Base-by-base conservation (phyloP, 176 grass and related monocot genomes). In the Ensete glaucum region DNA sequence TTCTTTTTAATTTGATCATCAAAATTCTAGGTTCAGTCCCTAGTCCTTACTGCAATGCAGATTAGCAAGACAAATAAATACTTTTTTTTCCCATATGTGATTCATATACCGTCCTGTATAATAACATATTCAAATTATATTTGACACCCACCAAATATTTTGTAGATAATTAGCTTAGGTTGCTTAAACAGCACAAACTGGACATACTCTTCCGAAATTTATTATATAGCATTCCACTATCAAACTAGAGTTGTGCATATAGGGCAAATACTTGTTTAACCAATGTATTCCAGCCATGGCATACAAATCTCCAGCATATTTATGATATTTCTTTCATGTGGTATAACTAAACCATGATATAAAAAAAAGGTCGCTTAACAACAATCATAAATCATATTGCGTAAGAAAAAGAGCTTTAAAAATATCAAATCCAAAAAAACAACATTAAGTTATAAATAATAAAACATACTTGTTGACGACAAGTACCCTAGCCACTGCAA, bases 401-500 rank as follows among this genome's bases (percentile, higher is more conserved):
- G 5, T 43, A 43, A 43, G n/a, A 49, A 59, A 60, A 19, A 60
- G 26, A 76, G 19, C 34, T 50, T 16, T 22, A 53, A 69, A 17
- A 55, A 68, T 17, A 67, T 69, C 51, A 68, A 57, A 68, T 54
- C 8, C 24, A 6, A 34, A 54, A 29, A 6, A 67, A 22, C 12
- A 66, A 19, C 9, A 11, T 26, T 52, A 84, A 53, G 20, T 25
- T 59, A 17, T 79, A 23, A 54, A 29, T 19, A 79, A 16, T 75
- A 27, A 43, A 52, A 80, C 83, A 70, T 85, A 93, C 94, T 83
- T 87, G 90, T 98, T 69, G 94, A 87, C 16, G 94, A 93, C 49
- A 91, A 84, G 68, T 93, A 98, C 55, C 84, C 88, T 51, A 98
- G 52, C 90, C 94, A 93, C 67, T 85, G 81, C 75, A 98, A 80